Evolutionary conservation across 108 stramenopile species (phyloP).

Genomic region (Phaeodactylum tricornutum): DNA sequence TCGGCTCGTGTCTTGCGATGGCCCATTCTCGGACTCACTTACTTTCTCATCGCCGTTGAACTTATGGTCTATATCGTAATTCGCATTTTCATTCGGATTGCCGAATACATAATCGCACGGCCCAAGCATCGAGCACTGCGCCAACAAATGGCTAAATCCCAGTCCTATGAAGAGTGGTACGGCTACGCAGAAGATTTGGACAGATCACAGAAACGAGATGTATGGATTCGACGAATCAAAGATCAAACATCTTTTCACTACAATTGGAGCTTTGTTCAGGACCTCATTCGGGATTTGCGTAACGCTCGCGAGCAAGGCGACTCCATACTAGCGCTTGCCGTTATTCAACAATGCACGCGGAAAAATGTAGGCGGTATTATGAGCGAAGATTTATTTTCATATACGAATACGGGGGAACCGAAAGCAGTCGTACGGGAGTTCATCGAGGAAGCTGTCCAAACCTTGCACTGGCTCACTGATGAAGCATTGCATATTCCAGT

Average conservation of each 20-base stretch:
- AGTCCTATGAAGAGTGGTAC: conserved; percentile 69
- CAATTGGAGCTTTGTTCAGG: conserved; percentile 74
- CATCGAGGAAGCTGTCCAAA: conserved; percentile 56
- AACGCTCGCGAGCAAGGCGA: conserved; percentile 42
- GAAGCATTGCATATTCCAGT: conserved; percentile 5
- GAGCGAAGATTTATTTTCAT: conserved; percentile 74
- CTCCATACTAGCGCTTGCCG: conserved; percentile 46
- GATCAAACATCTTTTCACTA: conserved; percentile 33
- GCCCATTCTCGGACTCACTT: conserved; percentile 66
- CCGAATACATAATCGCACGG: conserved; percentile 57
- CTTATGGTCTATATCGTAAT: conserved; percentile 57
- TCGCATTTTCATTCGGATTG: conserved; percentile 46
- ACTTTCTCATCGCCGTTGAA: conserved; percentile 61
- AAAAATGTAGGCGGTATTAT: conserved; percentile 89
- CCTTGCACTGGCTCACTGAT: conserved; percentile 71
- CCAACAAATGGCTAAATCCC: conserved; percentile 34
- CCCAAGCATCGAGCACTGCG: conserved; percentile 61
- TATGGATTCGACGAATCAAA: conserved; percentile 52
- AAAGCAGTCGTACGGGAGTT: conserved; percentile 69
- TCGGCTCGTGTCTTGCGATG: conserved; percentile 60
- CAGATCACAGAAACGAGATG: conserved; percentile 53
- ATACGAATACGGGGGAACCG: conserved; percentile 77
- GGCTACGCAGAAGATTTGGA: conserved; percentile 52
- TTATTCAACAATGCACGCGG: conserved; percentile 80
- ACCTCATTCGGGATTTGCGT: conserved; percentile 54